Evolutionary conservation across 371 early-diverging fungal genomes (phyloP).

Genomic region (Cokeromyces recurvatus): DNA sequence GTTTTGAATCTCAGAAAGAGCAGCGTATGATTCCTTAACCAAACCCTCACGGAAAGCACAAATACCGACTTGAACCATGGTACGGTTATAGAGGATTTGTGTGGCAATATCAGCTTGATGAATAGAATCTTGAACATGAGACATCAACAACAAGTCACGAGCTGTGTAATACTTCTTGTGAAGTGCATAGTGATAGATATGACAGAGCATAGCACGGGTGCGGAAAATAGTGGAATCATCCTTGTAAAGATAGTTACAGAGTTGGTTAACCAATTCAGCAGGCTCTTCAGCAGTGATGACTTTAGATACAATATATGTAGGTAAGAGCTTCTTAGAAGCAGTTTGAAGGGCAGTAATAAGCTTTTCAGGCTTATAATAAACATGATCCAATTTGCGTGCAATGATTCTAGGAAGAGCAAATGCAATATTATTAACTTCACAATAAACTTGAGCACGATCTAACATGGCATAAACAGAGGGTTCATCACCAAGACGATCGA

Average conservation of each 20-base stretch:
- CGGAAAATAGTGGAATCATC: slow-evolving; percentile 81
- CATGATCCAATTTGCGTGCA: slow-evolving; percentile 89
- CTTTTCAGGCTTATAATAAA: slow-evolving; percentile 87
- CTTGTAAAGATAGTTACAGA: slow-evolving; percentile 89
- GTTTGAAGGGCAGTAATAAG: slow-evolving; percentile 48
- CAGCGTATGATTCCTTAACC: slow-evolving; percentile 81
- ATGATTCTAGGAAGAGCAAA: slow-evolving; percentile 67
- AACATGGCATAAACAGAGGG: slow-evolving; percentile 82
- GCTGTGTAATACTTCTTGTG: slow-evolving; percentile 91
- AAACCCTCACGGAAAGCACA: slow-evolving; percentile 95
- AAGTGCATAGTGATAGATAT: slow-evolving; percentile 94
- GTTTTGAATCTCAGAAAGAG: slow-evolving; percentile 86
- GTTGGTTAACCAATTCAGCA: slow-evolving; percentile 62
- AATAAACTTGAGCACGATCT: slow-evolving; percentile 83
- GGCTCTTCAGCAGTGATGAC: slow-evolving; percentile 49
- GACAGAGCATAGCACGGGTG: slow-evolving; percentile 94
- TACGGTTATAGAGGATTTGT: slow-evolving; percentile 95
- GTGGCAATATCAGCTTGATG: slow-evolving; percentile 88
- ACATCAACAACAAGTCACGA: slow-evolving; percentile 96
- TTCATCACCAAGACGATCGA: slow-evolving; percentile 92
- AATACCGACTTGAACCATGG: slow-evolving; percentile 94
- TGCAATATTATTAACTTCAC: slow-evolving; percentile 55
- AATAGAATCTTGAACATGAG: slow-evolving; percentile 93
- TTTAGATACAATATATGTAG: slow-evolving; percentile 36
- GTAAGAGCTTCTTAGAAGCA: slow-evolving; percentile 29